A percentile compares a stretch with the other conserved stretches of the same genome.
Evolutionary conservation across 306 rosid genomes (phyloP).

Genomic region (Medicago lupulina): DNA sequence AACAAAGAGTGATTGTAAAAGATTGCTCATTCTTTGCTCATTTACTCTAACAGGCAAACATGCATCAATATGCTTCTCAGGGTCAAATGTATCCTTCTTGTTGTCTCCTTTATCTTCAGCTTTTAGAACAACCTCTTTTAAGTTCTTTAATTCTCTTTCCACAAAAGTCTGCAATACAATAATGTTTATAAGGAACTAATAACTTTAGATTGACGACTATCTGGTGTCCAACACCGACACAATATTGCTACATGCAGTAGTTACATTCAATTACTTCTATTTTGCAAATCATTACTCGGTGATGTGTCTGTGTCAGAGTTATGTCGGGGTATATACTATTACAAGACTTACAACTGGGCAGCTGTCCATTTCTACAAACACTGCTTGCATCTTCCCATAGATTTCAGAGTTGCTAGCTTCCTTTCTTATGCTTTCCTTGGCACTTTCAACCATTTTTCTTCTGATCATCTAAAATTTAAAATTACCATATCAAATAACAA

Average conservation of each 20-base stretch:
- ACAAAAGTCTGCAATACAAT: slow-evolving; percentile 35
- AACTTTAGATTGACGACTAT: background rate
- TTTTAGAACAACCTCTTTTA: slow-evolving; percentile 73
- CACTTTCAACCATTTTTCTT: slow-evolving; percentile 74
- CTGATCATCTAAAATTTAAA: slow-evolving; percentile 44
- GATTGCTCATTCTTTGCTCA: slow-evolving; percentile 89
- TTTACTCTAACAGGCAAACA: slow-evolving; percentile 82
- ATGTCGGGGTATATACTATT: too few relatives aligned
- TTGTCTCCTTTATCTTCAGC: slow-evolving; percentile 50
- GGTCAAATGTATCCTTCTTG: slow-evolving; percentile 59
- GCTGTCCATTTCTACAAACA: slow-evolving; percentile 75
- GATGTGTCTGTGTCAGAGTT: too few relatives aligned
- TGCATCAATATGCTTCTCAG: slow-evolving; percentile 76
- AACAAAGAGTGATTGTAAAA: slow-evolving; percentile 76
- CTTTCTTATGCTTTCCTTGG: slow-evolving; percentile 68
- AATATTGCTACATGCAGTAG: background rate
- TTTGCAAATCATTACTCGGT: too few relatives aligned
- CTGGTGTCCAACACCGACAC: background rate
- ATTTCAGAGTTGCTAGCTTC: slow-evolving; percentile 73
- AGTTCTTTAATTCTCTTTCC: slow-evolving; percentile 67
- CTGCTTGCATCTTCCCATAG: slow-evolving; percentile 72
- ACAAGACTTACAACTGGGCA: background rate
- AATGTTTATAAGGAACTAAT: background rate
- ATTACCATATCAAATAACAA: background rate
- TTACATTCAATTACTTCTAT: too few relatives aligned